Base-by-base conservation (phyloP, 306 rosid species). In the Quercus rubra region DNA sequence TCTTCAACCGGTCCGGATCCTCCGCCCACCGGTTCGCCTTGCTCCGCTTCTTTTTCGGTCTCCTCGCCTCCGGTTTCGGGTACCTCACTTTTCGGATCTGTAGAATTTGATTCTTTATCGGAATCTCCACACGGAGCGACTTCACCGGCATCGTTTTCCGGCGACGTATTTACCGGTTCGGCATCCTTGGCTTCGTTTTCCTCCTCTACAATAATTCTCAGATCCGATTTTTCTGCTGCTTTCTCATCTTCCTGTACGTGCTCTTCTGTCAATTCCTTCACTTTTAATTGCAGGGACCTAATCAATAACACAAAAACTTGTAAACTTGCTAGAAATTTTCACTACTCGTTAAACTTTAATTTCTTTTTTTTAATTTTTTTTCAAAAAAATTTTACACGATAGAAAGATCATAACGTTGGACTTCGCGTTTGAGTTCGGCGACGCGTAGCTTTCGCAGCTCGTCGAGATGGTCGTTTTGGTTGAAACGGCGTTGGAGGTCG, bases 381-480 rank as follows among this genome's bases (percentile, higher is more conserved):
- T 8, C 11, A 7, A 41, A 41, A 35, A 41, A 41, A 41, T 0
- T 72, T 71, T 77, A 82, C 85, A 64, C 85, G 51, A 82, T 78
- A 35, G 82, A 77, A 71, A 17, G 51, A 49, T 82, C 85, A 66
- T 78, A 67, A 38, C 79, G 76, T 46, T 77, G 57, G 52, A 82
- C 82, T 59, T 82, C 85, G 27, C 66, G 68, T 3, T 82, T 74
- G 79, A 82, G 85, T 38, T 82, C 82, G 61, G 80, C 85, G 68
- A 82, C 82, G 2, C 85, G 85, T 35, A 74, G 79, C 35, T 74
- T 81, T 4, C 85, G 78, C 51, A 82, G n/a, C 79, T 78, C 72
- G 57, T 78, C 79, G 67, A 78, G 82, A 18, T n/a, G 70, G 80
- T 58, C 68, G 59, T 70, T 10, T 18, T 46, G 80, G 63, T 19